phyloP scores from a whole-genome alignment of 1,284 basidiomycete genomes.

The Spongispora temasekensis region DNA sequence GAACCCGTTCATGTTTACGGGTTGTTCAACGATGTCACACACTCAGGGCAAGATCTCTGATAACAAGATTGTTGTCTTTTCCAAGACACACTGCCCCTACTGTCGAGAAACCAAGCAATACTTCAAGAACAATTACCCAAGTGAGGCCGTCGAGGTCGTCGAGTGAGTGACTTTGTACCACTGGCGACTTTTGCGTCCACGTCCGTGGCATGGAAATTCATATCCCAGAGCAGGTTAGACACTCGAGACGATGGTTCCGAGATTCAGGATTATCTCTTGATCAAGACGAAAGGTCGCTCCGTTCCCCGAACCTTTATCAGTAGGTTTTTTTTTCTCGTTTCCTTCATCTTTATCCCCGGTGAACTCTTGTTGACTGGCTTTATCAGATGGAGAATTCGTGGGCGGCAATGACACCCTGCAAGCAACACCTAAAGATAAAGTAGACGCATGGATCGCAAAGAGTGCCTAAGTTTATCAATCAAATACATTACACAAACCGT shows the following conservation, averaged over 20 bases:
- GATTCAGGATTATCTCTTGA: conserved; percentile 26
- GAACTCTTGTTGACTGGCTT: background rate
- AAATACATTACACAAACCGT: background rate
- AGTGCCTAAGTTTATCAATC: background rate
- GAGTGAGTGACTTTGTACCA: too few relatives aligned
- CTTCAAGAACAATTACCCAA: conserved; percentile 50
- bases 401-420: conserved; percentile 31
- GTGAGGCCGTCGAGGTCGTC: conserved; percentile 49
- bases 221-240: conserved; percentile 19
- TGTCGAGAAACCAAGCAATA: conserved; percentile 60
- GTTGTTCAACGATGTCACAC: too few relatives aligned
- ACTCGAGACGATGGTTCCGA: conserved; percentile 8
- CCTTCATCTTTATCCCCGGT: background rate
- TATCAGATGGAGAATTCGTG: conserved; percentile 19
- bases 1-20: too few relatives aligned
- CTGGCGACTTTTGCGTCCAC: too few relatives aligned
- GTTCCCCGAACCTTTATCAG: conserved; percentile 33
- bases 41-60: conserved; percentile 52
- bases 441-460: conserved; percentile 19
- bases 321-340: conserved; percentile 5
- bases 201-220: too few relatives aligned
- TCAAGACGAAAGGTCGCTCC: conserved; percentile 25
- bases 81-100: conserved; percentile 67
- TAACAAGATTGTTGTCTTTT: conserved; percentile 69
- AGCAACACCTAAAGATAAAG: background rate